Evolutionary conservation across 202 grass and related monocot genomes (phyloP).

Genomic region (Dendrocalamus latiflorus): DNA sequence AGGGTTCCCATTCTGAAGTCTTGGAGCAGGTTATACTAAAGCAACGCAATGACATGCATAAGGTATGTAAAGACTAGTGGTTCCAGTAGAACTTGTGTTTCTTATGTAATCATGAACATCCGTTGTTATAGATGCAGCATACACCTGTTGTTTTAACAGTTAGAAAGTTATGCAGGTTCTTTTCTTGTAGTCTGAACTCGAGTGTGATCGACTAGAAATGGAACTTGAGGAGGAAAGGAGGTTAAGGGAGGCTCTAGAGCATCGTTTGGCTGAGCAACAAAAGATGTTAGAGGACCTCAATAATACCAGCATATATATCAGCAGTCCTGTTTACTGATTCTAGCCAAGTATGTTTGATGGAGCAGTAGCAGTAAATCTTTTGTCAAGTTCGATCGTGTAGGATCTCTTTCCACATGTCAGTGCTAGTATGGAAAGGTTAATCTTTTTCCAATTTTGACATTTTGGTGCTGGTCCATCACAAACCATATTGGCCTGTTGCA

Average conservation of each 20-base stretch:
- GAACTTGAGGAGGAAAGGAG: slow-evolving; percentile 94
- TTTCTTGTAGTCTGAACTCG: slow-evolving; percentile 79
- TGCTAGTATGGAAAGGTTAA: background rate
- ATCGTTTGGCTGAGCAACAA: slow-evolving; percentile 56
- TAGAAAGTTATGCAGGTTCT: background rate
- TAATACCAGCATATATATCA: slow-evolving; percentile 32
- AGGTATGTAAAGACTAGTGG: slow-evolving; percentile 37
- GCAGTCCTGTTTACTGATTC: slow-evolving; percentile 32
- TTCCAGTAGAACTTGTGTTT: background rate
- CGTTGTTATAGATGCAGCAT: background rate
- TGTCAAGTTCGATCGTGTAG: background rate
- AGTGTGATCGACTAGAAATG: slow-evolving; percentile 70
- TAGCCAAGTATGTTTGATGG: slow-evolving; percentile 45
- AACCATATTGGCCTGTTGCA: slow-evolving; percentile 24
- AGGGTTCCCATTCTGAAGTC: too few relatives aligned
- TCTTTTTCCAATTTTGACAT: background rate
- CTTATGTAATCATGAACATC: background rate
- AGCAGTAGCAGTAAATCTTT: background rate
- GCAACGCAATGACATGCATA: slow-evolving; percentile 94
- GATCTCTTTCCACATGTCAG: background rate
- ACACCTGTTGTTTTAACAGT: background rate
- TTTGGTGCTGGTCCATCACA: background rate
- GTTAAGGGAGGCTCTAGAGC: slow-evolving; percentile 48
- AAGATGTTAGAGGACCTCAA: slow-evolving; percentile 47
- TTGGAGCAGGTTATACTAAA: too few relatives aligned